Base-by-base conservation (phyloP, 2,329 filamentous ascomycete genomes). In the Penicillium sp. region DNA sequence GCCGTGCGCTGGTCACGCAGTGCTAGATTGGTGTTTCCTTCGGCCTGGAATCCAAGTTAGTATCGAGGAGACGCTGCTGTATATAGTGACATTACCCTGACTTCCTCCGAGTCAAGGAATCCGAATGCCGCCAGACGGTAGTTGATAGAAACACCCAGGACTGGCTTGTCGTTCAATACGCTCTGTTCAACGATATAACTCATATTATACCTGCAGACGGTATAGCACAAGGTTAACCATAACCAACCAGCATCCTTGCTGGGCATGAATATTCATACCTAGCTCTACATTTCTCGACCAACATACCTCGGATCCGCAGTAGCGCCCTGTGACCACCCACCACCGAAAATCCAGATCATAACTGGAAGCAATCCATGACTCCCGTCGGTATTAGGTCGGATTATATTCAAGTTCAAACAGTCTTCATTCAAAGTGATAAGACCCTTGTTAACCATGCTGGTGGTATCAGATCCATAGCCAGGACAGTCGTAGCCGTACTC, bases 1-100 rank as follows among this genome's bases (percentile, higher is more conserved):
- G 70, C 70, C 27, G 66, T 62, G 3, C 71, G 65, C 51, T 74
- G 72, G 34, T 74, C 71, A 10, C 65, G 65, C 13, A 70, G 59
- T 3, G 63, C 67, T 18, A 68, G 56, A 21, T 69, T 70, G 15
- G 64, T 70, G 34, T 66, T 63, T 9, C 67, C 66, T 8, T 66
- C 64, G 1, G 60, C 62, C 67, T 70, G 27, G 1, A 21, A 16
- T 10, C 1, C n/a, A 21, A 46, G 25, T 39, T 27, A 50, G 31
- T 21, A 38, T 18, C 16, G 10, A 29, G 6, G 12, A 42, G 15
- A 2, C 18, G 6, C 21, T 31, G 7, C 12, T 34, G 15, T 40
- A 34, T 25, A 5, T 2, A 46, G 1, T 21, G 15, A 27, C 51
- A 57, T 32, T 46, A 69, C 67, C 38, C 66, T 57, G 34, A 70